Evolutionary conservation across 1,284 basidiomycete genomes (phyloP).

Genomic region (Termitomyces sp.): DNA sequence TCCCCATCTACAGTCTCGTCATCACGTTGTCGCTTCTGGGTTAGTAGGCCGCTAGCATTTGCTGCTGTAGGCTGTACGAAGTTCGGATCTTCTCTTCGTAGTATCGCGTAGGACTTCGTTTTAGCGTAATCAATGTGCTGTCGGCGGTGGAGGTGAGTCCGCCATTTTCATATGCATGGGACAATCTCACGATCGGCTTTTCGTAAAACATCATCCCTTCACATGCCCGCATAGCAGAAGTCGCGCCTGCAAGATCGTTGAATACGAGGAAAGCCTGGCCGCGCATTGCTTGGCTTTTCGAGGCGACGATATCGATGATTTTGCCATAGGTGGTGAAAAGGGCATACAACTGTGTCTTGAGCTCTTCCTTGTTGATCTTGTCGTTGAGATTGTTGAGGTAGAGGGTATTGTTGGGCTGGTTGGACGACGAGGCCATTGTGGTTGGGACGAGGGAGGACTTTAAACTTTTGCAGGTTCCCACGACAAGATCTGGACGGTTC

Average conservation of each 20-base stretch:
- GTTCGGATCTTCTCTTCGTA: constrained; percentile 67
- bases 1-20: constrained; percentile 53
- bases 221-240: constrained; percentile 85
- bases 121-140: constrained; percentile 88
- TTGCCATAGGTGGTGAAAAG: constrained; percentile 93
- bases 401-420: constrained; percentile 82
- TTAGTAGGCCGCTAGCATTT: constrained; percentile 41
- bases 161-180: background rate
- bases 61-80: constrained; percentile 66
- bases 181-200: constrained; percentile 71
- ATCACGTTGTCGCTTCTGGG: constrained; percentile 62
- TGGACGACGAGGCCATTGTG: constrained; percentile 39
- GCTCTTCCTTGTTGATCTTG: constrained; percentile 92
- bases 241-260: constrained; percentile 82
- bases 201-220: constrained; percentile 93
- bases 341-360: constrained; percentile 78
- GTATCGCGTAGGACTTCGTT: constrained; percentile 78
- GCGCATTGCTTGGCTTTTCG: constrained; percentile 81
- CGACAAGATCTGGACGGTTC: constrained; percentile 18
- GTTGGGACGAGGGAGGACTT: constrained; percentile 5
- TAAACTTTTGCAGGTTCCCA: constrained; percentile 31
- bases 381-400: constrained; percentile 95
- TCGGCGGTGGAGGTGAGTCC: background rate
- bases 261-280: constrained; percentile 98
- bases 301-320: constrained; percentile 92